Evolutionary conservation across 2,329 filamentous ascomycete species (phyloP).

Genomic region (Calonectria henricotiae): DNA sequence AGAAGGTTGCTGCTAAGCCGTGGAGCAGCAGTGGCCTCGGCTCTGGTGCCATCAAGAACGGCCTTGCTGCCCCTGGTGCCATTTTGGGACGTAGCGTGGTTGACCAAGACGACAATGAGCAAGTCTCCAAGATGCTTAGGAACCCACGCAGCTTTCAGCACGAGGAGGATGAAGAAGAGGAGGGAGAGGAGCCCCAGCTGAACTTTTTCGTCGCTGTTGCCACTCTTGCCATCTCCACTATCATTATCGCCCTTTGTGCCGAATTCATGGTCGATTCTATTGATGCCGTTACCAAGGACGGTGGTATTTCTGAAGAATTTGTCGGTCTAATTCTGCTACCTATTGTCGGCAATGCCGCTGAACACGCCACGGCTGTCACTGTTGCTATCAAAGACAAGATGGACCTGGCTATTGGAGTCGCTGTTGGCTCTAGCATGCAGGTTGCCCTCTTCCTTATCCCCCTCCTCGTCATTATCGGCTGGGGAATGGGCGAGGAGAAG

Average conservation of each 20-base stretch:
- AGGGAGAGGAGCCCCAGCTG: slow-evolving; percentile 80
- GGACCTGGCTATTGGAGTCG: slow-evolving; percentile 86
- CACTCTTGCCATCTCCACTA: slow-evolving; percentile 81
- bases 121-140: slow-evolving; percentile 64
- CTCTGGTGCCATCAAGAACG: slow-evolving; percentile 58
- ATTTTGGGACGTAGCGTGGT: slow-evolving; percentile 59
- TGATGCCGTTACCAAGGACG: slow-evolving; percentile 75
- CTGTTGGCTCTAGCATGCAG: slow-evolving; percentile 86
- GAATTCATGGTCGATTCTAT: slow-evolving; percentile 86
- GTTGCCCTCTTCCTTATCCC: slow-evolving; percentile 86
- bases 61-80: slow-evolving; percentile 60
- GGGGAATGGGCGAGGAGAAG: slow-evolving; percentile 79
- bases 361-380: slow-evolving; percentile 86
- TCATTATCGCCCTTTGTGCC: slow-evolving; percentile 85
- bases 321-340: slow-evolving; percentile 86
- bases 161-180: slow-evolving; percentile 78
- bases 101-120: slow-evolving; percentile 60
- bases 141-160: slow-evolving; percentile 58
- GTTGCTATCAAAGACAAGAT: slow-evolving; percentile 90
- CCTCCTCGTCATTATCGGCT: slow-evolving; percentile 83
- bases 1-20: slow-evolving; percentile 80
- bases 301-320: slow-evolving; percentile 79
- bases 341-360: slow-evolving; percentile 87
- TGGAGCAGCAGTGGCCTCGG: slow-evolving; percentile 57
- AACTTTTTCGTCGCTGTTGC: slow-evolving; percentile 80